These are phyloP conservation scores for Lipomyces japonicus DNA, from an alignment of 805 yeast species.

Conservation along the genomic window DNA sequence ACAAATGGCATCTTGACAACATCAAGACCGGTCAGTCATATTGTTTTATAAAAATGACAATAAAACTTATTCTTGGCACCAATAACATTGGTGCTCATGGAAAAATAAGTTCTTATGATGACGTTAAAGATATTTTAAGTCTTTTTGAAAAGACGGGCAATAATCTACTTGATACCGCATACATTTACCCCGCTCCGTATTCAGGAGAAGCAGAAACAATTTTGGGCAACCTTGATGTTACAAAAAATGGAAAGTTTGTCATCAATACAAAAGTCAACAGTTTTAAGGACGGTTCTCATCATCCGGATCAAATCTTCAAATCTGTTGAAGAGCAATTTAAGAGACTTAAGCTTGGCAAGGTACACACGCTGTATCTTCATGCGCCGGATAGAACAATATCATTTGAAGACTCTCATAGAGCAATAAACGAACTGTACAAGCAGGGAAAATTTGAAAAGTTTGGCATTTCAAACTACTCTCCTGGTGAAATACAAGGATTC, in stretches of 20 bases:
- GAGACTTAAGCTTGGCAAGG: constrained; percentile 15
- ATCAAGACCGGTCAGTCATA: too few relatives aligned
- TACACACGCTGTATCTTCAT: constrained; percentile 20
- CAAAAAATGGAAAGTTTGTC: constrained; percentile 4
- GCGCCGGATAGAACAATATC: constrained; percentile 31
- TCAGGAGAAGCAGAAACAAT: constrained; percentile 18
- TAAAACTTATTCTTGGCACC: constrained; percentile 19
- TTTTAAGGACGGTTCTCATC: constrained; percentile 10
- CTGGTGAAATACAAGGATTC: constrained; percentile 26
- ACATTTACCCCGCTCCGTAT: constrained; percentile 17
- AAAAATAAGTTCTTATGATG: constrained; percentile 2
- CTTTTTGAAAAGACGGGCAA: constrained; percentile 3
- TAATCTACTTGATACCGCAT: constrained; percentile 13
- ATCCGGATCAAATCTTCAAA: constrained; percentile 3
- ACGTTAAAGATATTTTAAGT: constrained; percentile 10
- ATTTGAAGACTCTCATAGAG: constrained; percentile 30
- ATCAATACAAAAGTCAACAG: constrained; percentile 12
- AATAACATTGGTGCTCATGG: constrained; percentile 21
- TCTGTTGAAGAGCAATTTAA: constrained; percentile 9
- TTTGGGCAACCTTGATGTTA: constrained; percentile 11
- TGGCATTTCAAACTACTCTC: constrained; percentile 32
- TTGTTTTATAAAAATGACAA: constrained; percentile 13
- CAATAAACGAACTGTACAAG: constrained; percentile 30
- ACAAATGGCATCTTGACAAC: too few relatives aligned
- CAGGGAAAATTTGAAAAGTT: constrained; percentile 32